These are phyloP conservation scores for Phytophthora podocarpi DNA, from an alignment of 352 stramenopile species.

Conservation along the genomic window DNA sequence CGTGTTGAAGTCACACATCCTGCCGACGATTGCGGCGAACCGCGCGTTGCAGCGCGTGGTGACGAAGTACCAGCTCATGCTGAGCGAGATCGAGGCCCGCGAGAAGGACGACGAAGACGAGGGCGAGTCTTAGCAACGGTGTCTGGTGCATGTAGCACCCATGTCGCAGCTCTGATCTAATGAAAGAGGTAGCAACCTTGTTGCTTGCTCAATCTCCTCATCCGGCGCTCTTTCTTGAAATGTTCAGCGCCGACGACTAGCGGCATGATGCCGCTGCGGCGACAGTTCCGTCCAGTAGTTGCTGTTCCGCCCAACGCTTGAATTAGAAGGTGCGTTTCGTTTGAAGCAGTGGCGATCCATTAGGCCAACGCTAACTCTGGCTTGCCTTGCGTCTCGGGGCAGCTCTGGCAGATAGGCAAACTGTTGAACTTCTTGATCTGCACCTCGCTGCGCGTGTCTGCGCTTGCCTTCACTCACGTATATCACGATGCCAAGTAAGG, in stretches of 20 bases:
- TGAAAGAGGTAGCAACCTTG: constrained; percentile 7
- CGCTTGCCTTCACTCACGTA: constrained; percentile 6
- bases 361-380: background rate
- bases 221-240: constrained; percentile 10
- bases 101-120: constrained; percentile 39
- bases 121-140: constrained; percentile 15
- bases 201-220: constrained; percentile 8
- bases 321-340: constrained; percentile 24
- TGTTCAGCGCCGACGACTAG: constrained; percentile 19
- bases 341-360: constrained; percentile 8
- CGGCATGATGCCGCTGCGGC: background rate
- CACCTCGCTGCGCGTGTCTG: background rate
- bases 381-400: constrained; percentile 6
- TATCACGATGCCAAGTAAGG: constrained; percentile 21
- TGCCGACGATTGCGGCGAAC: constrained; percentile 83
- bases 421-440: constrained; percentile 30
- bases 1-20: constrained; percentile 68
- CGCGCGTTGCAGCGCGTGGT: constrained; percentile 83
- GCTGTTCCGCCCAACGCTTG: constrained; percentile 5
- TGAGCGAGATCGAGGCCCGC: constrained; percentile 67
- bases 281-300: constrained; percentile 17
- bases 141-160: constrained; percentile 8
- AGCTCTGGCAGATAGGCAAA: too few relatives aligned
- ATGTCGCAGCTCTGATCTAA: constrained; percentile 7
- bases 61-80: constrained; percentile 84